Percentiles rank a stretch among this genome's conserved stretches.
These are phyloP conservation scores for Neonectria faginata DNA, from an alignment of 2,329 filamentous ascomycete species.

Conservation along the genomic window DNA sequence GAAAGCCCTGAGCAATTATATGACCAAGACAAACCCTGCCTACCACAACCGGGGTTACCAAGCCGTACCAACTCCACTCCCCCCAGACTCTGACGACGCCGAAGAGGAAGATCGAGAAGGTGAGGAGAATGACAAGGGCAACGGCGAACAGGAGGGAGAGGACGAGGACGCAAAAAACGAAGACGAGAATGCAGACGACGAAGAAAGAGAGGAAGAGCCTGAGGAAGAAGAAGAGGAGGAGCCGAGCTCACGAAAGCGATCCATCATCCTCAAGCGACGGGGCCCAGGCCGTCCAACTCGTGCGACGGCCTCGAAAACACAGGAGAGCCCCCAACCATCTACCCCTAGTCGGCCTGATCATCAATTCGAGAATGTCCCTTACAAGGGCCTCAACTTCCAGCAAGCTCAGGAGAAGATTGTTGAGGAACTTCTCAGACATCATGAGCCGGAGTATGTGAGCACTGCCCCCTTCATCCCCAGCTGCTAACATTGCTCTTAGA, in stretches of 20 bases:
- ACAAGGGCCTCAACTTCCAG: conserved; percentile 81
- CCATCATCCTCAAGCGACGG: conserved; percentile 55
- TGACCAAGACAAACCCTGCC: conserved; percentile 87
- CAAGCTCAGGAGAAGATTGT: conserved; percentile 89
- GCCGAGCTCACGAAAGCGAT: conserved; percentile 50
- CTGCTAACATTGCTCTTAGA: conserved; percentile 58
- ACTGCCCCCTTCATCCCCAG: neutral
- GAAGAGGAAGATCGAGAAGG: conserved; percentile 51
- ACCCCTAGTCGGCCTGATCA: conserved; percentile 60
- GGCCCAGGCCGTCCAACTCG: conserved; percentile 52
- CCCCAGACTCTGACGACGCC: conserved; percentile 51
- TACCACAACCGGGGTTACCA: conserved; percentile 77
- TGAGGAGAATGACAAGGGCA: conserved; percentile 46
- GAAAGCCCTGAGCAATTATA: conserved; percentile 87
- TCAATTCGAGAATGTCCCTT: conserved; percentile 68
- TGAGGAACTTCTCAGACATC: conserved; percentile 76
- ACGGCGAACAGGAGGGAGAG: conserved; percentile 42
- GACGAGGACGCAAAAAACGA: conserved; percentile 41
- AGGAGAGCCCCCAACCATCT: conserved; percentile 51
- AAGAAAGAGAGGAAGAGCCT: conserved; percentile 47
- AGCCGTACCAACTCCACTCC: conserved; percentile 79
- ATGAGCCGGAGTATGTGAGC: conserved; percentile 70
- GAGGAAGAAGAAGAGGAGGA: conserved; percentile 47
- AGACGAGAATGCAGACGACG: conserved; percentile 47
- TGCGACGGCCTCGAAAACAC: conserved; percentile 46